Evolutionary conservation across 495 filamentous ascomycete species (phyloP).

Genomic region (Neurospora hispaniola): DNA sequence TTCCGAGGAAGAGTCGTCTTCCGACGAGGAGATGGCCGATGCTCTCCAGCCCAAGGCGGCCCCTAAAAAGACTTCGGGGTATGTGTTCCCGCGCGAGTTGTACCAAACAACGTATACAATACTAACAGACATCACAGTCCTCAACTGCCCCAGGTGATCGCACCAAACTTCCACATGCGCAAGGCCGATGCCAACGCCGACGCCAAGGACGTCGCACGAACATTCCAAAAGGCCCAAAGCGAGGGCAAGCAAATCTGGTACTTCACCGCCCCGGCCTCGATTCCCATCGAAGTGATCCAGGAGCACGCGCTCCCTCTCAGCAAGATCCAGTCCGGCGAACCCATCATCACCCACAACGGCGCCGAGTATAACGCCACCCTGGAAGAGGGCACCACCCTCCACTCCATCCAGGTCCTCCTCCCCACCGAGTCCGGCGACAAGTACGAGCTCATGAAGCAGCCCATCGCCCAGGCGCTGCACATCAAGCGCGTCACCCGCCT

Average conservation of each 20-base stretch:
- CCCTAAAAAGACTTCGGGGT: constrained; percentile 16
- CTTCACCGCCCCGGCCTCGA: constrained; percentile 37
- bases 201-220: constrained; percentile 25
- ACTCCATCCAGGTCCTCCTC: constrained; percentile 34
- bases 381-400: constrained; percentile 24
- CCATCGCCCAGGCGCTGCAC: constrained; percentile 32
- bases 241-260: constrained; percentile 43
- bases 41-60: constrained; percentile 12
- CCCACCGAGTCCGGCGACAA: constrained; percentile 29
- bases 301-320: constrained; percentile 33
- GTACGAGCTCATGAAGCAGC: constrained; percentile 30
- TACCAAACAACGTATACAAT: neutral
- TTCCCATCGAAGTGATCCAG: constrained; percentile 38
- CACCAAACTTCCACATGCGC: constrained; percentile 22
- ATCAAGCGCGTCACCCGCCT: constrained; percentile 34
- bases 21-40: constrained; percentile 16
- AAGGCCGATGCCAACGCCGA: constrained; percentile 22
- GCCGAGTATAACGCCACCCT: constrained; percentile 28
- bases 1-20: constrained; percentile 2
- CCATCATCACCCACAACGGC: constrained; percentile 31
- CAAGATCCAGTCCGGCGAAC: constrained; percentile 22
- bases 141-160: constrained; percentile 12
- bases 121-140: constrained; percentile 11
- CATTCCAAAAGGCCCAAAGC: constrained; percentile 32
- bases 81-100: neutral